Base-by-base conservation (phyloP, 495 filamentous ascomycete genomes). In the Apodospora peruviana region DNA sequence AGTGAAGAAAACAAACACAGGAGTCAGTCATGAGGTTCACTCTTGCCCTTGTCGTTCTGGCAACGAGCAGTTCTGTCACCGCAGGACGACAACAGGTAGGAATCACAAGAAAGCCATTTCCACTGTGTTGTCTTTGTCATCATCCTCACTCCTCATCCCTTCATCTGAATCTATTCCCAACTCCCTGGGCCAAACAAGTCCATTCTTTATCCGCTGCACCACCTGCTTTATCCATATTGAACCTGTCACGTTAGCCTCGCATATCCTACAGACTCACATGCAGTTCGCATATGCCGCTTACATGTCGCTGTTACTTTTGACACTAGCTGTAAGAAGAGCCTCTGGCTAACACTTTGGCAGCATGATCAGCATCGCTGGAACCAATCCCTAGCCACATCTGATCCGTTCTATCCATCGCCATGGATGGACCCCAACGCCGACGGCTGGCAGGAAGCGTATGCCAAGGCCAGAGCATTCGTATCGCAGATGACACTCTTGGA, bases 401-500 rank as follows among this genome's bases (percentile, higher is more conserved):
- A 64, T 34, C 89, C 90, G 5, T 79, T 72, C 57, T 96, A 95
- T 61, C 90, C 90, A 8, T 88, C 87, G 9, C 88, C 90, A 69
- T 91, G 91, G 86, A 81, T 80, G 70, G 75, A 80, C 53, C 74
- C 76, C 42, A 78, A 82, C 23, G 76, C 82, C 5, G 81, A 77
- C 38, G 84, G 82, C 27, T 95, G 90, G 90, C 74, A 79, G 34
- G 82, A 84, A 4, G 88, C 89, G 10, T 90, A 95, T 60, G 66
- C 62, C 27, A 85, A 88, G 56, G 90, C 90, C 4, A 79, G 79
- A 51, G 77, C 71, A 0, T 91, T 95, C 51, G 90, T 96, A 32
- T 84, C 82, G 5, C 80, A 88, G 67, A 70, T 96, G 63, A 96
- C 90, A 0, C 68, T 96, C 48, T 68, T 84, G 10, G 90, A 96